Percentiles rank a stretch among this genome's conserved stretches.
Conservation (phyloP, 345 rosid genomes). For the Hibiscus syriacus region DNA sequence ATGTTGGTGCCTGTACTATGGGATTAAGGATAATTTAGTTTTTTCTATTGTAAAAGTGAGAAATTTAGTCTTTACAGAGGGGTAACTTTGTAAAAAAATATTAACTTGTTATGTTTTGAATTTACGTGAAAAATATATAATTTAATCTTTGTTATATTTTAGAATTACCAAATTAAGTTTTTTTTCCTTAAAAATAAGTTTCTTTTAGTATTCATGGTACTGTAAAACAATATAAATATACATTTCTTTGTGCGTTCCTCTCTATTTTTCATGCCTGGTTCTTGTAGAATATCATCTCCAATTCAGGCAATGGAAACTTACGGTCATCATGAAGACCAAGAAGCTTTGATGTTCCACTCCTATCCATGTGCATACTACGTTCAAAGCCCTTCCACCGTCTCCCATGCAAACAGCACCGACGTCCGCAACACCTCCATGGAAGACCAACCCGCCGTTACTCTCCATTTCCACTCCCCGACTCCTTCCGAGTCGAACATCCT, state of each 20-base stretch:
- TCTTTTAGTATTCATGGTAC: too few relatives aligned
- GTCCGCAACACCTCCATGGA: conserved; percentile 10
- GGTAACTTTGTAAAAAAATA: too few relatives aligned
- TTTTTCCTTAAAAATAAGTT: too few relatives aligned
- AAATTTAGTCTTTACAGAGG: too few relatives aligned
- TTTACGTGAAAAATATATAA: too few relatives aligned
- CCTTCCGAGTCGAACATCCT: conserved; percentile 26
- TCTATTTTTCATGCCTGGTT: conserved; percentile 1
- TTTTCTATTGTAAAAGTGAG: too few relatives aligned
- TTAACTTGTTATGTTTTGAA: too few relatives aligned
- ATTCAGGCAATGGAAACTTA: conserved; percentile 16
- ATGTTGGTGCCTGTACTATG: too few relatives aligned
- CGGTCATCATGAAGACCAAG: conserved; percentile 38
- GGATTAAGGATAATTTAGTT: too few relatives aligned
- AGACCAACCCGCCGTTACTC: conserved; percentile 20
- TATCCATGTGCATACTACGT: conserved; percentile 53
- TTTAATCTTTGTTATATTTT: too few relatives aligned
- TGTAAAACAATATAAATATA: background rate
- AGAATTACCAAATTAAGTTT: too few relatives aligned
- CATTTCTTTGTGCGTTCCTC: background rate
- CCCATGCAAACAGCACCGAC: conserved; percentile 38
- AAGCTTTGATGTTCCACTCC: conserved; percentile 24
- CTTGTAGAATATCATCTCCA: background rate
- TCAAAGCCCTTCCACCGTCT: conserved; percentile 68
- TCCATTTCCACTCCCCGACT: conserved; percentile 28